Base-by-base conservation (phyloP, 2,329 filamentous ascomycete genomes). In the Aspergillus sp. region DNA sequence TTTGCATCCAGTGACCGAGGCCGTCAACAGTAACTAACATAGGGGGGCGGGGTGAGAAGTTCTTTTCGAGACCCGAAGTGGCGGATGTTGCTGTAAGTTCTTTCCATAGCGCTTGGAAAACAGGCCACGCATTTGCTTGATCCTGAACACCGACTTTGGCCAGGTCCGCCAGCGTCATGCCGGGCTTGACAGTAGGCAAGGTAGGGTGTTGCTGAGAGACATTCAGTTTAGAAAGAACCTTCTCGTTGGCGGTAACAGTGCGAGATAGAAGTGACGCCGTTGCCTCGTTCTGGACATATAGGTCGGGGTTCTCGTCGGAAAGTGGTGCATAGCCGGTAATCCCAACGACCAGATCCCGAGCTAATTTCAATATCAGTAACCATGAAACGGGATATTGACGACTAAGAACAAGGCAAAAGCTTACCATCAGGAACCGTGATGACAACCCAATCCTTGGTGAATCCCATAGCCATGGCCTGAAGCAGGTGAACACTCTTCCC, bases 401-500 rank as follows among this genome's bases (percentile, higher is more conserved):
- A 45, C 40, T 9, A 39, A 5, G 20, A 40, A 20, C 8, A 30
- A 19, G 17, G 11, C 5, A 12, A 5, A 3, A 49, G 68, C 82
- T 67, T 80, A 96, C 93, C 89, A 78, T 99, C 92, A 39, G 95
- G 93, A 51, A 98, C 83, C 69, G 90, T 89, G 58, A 99, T 82
- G 47, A 98, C 92, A 45, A 96, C 82, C 91, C 93, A 98, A 27
- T 89, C 83, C 73, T 91, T 91, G 68, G 93, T 73, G 64, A 93
- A 87, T 1, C 86, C 93, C 75, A 93, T 88, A 17, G 89, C 81
- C 83, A 96, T 86, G 40, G 89, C 89, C 77, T 98, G 93, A 46
- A 96, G 80, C 68, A 96, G 75, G 68, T 96, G 77, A 66, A 95
- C 86, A 72, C 90, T 96, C 84, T 98, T 99, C 37, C 95, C 95